A percentile compares a stretch with the other conserved stretches of the same genome.
Evolutionary conservation across 805 yeast species (phyloP).

Genomic region (Priceomyces medius): DNA sequence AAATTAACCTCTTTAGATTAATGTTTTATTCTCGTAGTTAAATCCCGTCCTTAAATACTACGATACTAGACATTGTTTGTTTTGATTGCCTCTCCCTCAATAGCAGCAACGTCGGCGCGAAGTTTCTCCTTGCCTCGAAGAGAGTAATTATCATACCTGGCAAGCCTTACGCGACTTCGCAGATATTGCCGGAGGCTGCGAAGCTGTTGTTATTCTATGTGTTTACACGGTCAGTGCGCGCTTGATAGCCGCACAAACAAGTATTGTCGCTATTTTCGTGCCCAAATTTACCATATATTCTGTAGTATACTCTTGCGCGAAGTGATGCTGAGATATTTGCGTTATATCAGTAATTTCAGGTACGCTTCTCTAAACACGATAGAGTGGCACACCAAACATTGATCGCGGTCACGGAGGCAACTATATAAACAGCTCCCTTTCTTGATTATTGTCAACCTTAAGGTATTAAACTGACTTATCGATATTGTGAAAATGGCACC

Average conservation of each 20-base stretch:
- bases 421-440: constrained; percentile 8
- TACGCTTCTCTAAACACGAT: not conserved
- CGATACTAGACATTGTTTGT: constrained; percentile 1
- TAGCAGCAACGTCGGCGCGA: constrained; percentile 2
- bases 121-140: constrained; percentile 1
- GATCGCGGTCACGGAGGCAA: constrained; percentile 9
- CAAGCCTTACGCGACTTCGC: not conserved
- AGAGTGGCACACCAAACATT: constrained; percentile 1
- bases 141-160: constrained; percentile 4
- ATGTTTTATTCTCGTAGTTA: not conserved
- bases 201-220: not conserved
- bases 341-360: constrained; percentile 1
- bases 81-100: constrained; percentile 2
- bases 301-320: constrained; percentile 1
- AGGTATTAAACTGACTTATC: constrained; percentile 5
- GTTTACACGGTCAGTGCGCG: not conserved
- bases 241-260: not conserved
- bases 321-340: constrained; percentile 1
- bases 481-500: constrained; percentile 55
- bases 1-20: not conserved
- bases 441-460: constrained; percentile 1
- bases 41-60: constrained; percentile 3
- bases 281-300: constrained; percentile 1
- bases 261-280: not conserved
- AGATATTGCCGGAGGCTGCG: not conserved